Percentiles rank a stretch among this genome's conserved stretches.
phyloP scores from a whole-genome alignment of 768 basidiomycete genomes.

The Mycena pura region DNA sequence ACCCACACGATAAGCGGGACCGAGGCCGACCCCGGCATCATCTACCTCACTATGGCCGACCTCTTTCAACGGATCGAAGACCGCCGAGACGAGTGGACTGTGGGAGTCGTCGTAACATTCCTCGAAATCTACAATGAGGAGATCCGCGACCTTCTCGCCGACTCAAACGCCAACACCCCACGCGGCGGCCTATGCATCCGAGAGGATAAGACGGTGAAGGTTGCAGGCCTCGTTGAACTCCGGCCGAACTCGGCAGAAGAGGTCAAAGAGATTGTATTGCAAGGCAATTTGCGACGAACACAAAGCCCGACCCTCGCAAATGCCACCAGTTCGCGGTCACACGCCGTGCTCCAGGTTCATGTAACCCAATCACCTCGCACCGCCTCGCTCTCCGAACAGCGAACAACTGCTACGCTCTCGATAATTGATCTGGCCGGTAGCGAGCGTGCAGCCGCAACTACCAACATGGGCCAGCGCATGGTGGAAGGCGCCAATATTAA shows the following conservation, averaged over 20 bases:
- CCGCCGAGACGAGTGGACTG: constrained; percentile 81
- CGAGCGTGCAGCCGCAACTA: constrained; percentile 94
- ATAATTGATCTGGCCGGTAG: constrained; percentile 99
- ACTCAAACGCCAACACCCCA: constrained; percentile 64
- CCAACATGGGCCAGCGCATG: constrained; percentile 98
- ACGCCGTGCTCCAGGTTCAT: constrained; percentile 96
- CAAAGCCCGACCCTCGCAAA: constrained; percentile 97
- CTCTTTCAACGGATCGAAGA: constrained; percentile 94
- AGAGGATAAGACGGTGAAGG: constrained; percentile 93
- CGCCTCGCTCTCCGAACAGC: constrained; percentile 80
- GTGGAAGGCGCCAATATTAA: constrained; percentile 99
- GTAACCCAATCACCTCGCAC: constrained; percentile 88
- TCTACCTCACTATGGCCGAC: constrained; percentile 97
- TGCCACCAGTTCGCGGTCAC: constrained; percentile 95
- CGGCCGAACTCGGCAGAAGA: constrained; percentile 86
- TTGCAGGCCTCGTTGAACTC: constrained; percentile 84
- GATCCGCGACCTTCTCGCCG: constrained; percentile 92
- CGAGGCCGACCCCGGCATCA: constrained; percentile 86
- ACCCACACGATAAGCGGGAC: constrained; percentile 98
- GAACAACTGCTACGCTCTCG: constrained; percentile 88
- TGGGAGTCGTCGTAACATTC: constrained; percentile 92
- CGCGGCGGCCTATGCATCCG: constrained; percentile 92
- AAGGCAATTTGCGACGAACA: constrained; percentile 87
- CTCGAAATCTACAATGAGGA: constrained; percentile 99
- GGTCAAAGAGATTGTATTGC: constrained; percentile 91